These are phyloP conservation scores for Trichophaea hybrida DNA, from an alignment of 2,329 filamentous ascomycete genomes.

Conservation along the genomic window DNA sequence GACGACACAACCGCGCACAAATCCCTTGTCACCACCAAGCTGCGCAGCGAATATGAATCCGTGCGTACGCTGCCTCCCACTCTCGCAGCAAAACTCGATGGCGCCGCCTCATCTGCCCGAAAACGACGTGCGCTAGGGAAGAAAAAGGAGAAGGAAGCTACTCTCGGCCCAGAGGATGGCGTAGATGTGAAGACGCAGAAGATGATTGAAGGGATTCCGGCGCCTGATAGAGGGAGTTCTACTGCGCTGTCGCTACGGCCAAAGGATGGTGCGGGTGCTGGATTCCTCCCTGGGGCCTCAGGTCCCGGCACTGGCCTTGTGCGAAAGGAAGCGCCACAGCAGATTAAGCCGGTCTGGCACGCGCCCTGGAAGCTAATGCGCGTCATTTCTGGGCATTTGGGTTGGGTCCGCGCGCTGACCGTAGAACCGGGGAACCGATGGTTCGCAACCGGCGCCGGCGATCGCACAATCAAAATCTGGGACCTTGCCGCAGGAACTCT, in stretches of 20 bases:
- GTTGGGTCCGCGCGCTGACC: constrained; percentile 80
- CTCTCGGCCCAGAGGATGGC: constrained; percentile 33
- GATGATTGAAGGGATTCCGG: constrained; percentile 51
- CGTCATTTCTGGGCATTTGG: constrained; percentile 89
- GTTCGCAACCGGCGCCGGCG: constrained; percentile 91
- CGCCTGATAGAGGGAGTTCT: constrained; percentile 35
- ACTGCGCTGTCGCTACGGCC: constrained; percentile 44
- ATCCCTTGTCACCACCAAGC: constrained; percentile 41
- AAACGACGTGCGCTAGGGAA: constrained; percentile 33
- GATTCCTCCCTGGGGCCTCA: constrained; percentile 14
- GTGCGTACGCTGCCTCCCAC: constrained; percentile 63
- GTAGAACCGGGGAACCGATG: constrained; percentile 95
- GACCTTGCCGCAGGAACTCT: constrained; percentile 80
- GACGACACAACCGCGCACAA: constrained; percentile 26
- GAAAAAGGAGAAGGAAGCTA: constrained; percentile 41
- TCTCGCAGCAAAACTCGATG: constrained; percentile 65
- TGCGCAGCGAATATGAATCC: constrained; percentile 60
- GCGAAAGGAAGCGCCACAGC: constrained; percentile 37
- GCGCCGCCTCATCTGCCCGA: constrained; percentile 39
- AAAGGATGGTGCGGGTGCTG: constrained; percentile 31
- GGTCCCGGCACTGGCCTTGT: constrained; percentile 20
- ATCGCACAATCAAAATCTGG: constrained; percentile 98
- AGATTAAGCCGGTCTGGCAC: constrained; percentile 83
- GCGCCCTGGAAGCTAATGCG: constrained; percentile 97
- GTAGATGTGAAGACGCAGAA: constrained; percentile 43